Evolutionary conservation across 768 basidiomycete genomes (phyloP).

Genomic region (Collybia sp.): DNA sequence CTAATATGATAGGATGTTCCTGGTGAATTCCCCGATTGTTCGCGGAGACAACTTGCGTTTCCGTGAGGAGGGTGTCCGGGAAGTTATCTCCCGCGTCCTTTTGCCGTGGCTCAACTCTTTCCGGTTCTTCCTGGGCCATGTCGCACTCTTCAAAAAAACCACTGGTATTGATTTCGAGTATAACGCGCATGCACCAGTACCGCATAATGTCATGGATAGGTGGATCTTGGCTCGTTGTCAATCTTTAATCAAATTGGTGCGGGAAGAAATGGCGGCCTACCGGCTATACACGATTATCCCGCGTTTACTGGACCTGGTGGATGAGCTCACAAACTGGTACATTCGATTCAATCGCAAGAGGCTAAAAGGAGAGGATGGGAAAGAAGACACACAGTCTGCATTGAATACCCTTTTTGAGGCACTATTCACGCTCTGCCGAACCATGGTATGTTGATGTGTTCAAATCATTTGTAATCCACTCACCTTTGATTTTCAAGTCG

Average conservation of each 20-base stretch:
- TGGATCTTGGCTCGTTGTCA: slow-evolving; percentile 99
- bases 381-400: slow-evolving; percentile 81
- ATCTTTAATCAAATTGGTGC: slow-evolving; percentile 87
- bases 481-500: slow-evolving; percentile 47
- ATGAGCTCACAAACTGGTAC: slow-evolving; percentile 99
- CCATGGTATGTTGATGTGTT: slow-evolving; percentile 60
- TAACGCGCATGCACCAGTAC: slow-evolving; percentile 77
- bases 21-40: slow-evolving; percentile 98
- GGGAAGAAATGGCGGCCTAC: slow-evolving; percentile 95
- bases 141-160: slow-evolving; percentile 78
- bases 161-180: slow-evolving; percentile 77
- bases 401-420: slow-evolving; percentile 96
- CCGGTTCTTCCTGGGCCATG: slow-evolving; percentile 99
- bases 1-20: slow-evolving; percentile 69
- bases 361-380: slow-evolving; percentile 91
- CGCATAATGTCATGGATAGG: slow-evolving; percentile 94
- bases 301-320: slow-evolving; percentile 85
- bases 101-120: slow-evolving; percentile 98
- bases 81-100: slow-evolving; percentile 94
- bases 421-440: slow-evolving; percentile 88
- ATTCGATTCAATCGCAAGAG: slow-evolving; percentile 97
- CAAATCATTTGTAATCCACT: neutral
- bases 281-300: slow-evolving; percentile 97
- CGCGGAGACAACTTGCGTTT: slow-evolving; percentile 97
- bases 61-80: slow-evolving; percentile 96